Evolutionary conservation across 352 stramenopile genomes (phyloP).

Genomic region (Pythium aristosporum): DNA sequence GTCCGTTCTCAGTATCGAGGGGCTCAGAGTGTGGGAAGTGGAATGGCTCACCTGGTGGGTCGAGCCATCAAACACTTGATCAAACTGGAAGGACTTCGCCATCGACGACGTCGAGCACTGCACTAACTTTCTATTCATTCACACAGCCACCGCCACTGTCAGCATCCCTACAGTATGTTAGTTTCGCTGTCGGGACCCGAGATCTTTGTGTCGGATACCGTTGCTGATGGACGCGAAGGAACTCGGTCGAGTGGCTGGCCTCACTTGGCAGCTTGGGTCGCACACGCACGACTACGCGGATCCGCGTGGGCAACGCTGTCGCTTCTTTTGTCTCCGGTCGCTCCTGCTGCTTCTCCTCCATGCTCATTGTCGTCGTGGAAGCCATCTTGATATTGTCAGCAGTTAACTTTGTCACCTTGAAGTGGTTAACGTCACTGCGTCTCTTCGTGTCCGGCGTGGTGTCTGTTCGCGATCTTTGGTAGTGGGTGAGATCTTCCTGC

Average conservation of each 20-base stretch:
- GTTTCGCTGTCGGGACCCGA: background rate
- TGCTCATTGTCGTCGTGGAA: background rate
- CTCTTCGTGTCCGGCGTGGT: constrained; percentile 28
- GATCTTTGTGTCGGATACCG: constrained; percentile 9
- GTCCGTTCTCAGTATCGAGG: background rate
- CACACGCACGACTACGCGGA: constrained; percentile 55
- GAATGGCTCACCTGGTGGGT: constrained; percentile 30
- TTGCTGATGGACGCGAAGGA: constrained; percentile 33
- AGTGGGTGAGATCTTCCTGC: background rate
- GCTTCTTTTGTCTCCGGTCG: constrained; percentile 3
- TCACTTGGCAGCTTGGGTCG: constrained; percentile 41
- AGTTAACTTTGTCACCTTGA: background rate
- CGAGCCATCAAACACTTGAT: constrained; percentile 46
- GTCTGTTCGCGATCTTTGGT: constrained; percentile 46
- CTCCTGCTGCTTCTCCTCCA: background rate
- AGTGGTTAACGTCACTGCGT: constrained; percentile 12
- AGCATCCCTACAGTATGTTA: background rate
- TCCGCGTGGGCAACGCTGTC: constrained; percentile 25
- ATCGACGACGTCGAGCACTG: constrained; percentile 24
- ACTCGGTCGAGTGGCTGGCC: constrained; percentile 31
- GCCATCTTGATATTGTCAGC: background rate
- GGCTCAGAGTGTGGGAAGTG: too few species aligned
- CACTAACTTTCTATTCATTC: constrained; percentile 27
- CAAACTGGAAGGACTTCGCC: constrained; percentile 46
- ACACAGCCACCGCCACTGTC: background rate